Evolutionary conservation across 2,329 filamentous ascomycete species (phyloP).

Genomic region (Aaosphaeria pasadenensis): DNA sequence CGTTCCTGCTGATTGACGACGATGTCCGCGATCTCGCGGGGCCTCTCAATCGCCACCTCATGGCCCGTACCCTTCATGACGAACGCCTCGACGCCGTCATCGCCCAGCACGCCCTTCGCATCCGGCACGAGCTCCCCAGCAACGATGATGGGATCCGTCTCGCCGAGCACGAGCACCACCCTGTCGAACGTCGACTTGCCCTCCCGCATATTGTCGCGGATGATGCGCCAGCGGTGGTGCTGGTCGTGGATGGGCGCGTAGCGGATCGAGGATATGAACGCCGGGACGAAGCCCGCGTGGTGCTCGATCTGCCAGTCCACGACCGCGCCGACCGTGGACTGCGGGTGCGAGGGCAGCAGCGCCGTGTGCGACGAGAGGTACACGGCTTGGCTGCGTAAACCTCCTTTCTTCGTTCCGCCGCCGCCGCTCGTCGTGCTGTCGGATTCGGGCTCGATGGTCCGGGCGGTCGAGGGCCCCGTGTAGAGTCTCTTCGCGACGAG

Average conservation of each 20-base stretch:
- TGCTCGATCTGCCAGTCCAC: conserved; percentile 67
- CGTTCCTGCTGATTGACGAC: conserved; percentile 14
- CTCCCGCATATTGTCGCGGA: conserved; percentile 43
- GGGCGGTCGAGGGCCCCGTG: conserved; percentile 17
- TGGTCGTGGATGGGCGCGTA: conserved; percentile 67
- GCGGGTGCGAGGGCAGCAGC: conserved; percentile 47
- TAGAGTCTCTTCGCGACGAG: conserved; percentile 37
- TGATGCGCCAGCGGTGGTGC: conserved; percentile 58
- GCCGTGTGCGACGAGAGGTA: conserved; percentile 18
- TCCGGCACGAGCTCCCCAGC: conserved; percentile 63
- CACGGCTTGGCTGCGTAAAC: background rate
- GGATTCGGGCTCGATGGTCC: conserved; percentile 22
- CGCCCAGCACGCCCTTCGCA: conserved; percentile 55
- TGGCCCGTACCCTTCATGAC: conserved; percentile 61
- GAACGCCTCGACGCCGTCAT: conserved; percentile 55
- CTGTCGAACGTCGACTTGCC: conserved; percentile 39
- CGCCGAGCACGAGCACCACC: conserved; percentile 65
- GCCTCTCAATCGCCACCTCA: conserved; percentile 64
- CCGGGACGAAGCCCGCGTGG: conserved; percentile 65
- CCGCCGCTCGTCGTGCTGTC: background rate
- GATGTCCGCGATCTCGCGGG: conserved; percentile 57
- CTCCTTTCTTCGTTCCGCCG: conserved; percentile 5
- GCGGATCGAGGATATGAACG: conserved; percentile 70
- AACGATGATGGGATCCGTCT: conserved; percentile 65
- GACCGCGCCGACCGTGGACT: conserved; percentile 59